phyloP scores from a whole-genome alignment of 169 alveolate genomes.

The Plasmodium fragile region DNA sequence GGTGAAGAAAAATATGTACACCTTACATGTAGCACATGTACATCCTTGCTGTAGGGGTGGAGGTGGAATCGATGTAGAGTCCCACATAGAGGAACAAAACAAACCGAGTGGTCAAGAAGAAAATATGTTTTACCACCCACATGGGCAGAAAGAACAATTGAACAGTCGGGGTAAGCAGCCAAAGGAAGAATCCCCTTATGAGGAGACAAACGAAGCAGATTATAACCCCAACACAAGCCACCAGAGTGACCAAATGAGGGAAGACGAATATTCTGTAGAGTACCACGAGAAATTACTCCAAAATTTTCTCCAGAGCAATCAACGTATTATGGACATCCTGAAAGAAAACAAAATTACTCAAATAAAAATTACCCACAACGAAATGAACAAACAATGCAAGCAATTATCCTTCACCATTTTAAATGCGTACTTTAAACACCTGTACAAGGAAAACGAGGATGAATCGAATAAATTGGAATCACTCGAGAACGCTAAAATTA shows the following conservation, averaged over 20 bases:
- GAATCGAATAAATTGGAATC: conserved; percentile 6
- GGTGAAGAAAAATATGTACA: conserved; percentile 36
- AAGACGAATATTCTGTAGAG: not conserved
- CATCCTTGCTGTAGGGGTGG: not conserved
- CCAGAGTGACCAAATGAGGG: not conserved
- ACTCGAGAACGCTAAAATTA: conserved; percentile 35
- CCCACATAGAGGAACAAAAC: not conserved
- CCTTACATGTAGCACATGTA: not conserved
- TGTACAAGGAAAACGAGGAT: conserved; percentile 31
- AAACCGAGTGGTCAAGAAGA: not conserved
- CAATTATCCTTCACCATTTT: conserved; percentile 37
- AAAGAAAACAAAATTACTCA: conserved; percentile 33
- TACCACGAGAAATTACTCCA: conserved; percentile 20
- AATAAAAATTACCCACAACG: conserved; percentile 36
- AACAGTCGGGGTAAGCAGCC: not conserved
- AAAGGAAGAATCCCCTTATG: not conserved
- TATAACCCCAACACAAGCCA: not conserved
- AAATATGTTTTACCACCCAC: not conserved
- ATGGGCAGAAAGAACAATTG: not conserved
- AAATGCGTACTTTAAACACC: conserved; percentile 31
- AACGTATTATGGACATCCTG: conserved; percentile 8
- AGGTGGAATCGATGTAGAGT: not conserved
- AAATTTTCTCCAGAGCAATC: conserved; percentile 18
- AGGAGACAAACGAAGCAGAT: not conserved
- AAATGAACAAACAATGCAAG: conserved; percentile 32